Evolutionary conservation across 352 stramenopile species (phyloP).

Genomic region (Pythium plurisporium): DNA sequence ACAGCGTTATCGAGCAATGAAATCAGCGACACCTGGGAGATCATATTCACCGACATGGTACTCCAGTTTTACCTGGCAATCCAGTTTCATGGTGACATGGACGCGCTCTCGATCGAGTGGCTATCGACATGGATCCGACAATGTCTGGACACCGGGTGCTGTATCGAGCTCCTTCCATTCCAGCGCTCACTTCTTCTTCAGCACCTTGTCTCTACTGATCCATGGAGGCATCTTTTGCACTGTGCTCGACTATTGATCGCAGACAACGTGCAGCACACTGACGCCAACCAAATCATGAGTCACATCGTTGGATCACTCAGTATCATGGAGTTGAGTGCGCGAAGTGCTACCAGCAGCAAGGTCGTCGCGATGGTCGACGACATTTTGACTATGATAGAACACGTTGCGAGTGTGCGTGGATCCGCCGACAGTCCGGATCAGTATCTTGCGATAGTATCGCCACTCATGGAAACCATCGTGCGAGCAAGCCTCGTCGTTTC

Average conservation of each 20-base stretch:
- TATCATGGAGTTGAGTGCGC: not conserved
- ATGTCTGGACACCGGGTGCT: not conserved
- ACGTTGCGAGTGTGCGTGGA: not conserved
- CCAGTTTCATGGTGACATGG: slow-evolving; percentile 36
- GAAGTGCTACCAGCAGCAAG: not conserved
- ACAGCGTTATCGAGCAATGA: not conserved
- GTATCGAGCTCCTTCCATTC: not conserved
- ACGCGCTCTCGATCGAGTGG: slow-evolving; percentile 34
- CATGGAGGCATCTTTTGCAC: slow-evolving; percentile 5
- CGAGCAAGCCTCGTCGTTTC: not conserved
- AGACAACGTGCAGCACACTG: not conserved
- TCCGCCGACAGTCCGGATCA: not conserved
- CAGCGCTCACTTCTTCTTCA: slow-evolving; percentile 34
- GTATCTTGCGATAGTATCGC: not conserved
- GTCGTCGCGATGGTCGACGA: slow-evolving; percentile 3
- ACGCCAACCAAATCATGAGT: not conserved
- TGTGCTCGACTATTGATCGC: not conserved
- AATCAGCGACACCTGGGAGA: not conserved
- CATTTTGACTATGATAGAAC: not conserved
- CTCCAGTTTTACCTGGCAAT: slow-evolving; percentile 51
- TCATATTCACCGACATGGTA: slow-evolving; percentile 9
- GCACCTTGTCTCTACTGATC: not conserved
- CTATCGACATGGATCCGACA: slow-evolving; percentile 42
- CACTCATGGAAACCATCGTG: slow-evolving; percentile 13
- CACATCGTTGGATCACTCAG: slow-evolving; percentile 10